phyloP scores from a whole-genome alignment of 768 basidiomycete genomes.

The Hericium erinaceus region DNA sequence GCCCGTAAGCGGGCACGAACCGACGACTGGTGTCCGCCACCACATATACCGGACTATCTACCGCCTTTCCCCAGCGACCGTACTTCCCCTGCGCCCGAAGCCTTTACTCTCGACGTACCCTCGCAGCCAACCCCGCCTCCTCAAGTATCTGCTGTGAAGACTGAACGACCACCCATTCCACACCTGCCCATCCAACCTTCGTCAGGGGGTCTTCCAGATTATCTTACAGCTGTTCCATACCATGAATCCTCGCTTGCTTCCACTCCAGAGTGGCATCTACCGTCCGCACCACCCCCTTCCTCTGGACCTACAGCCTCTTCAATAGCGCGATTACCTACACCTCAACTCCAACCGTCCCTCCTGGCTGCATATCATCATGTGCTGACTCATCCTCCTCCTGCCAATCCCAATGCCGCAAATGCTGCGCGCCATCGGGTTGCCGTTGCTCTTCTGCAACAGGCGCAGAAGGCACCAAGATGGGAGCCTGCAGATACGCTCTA shows the following conservation, averaged over 20 bases:
- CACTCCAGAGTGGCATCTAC: constrained; percentile 64
- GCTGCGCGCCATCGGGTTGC: constrained; percentile 68
- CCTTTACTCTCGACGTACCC: constrained; percentile 27
- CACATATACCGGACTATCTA: constrained; percentile 55
- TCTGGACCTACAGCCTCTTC: constrained; percentile 12
- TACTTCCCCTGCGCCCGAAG: constrained; percentile 21
- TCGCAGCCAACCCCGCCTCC: constrained; percentile 25
- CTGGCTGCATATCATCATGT: constrained; percentile 69
- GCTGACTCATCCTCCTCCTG: constrained; percentile 56
- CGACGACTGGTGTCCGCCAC: constrained; percentile 49
- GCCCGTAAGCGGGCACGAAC: constrained; percentile 49
- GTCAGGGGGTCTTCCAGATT: constrained; percentile 47
- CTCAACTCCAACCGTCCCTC: constrained; percentile 55
- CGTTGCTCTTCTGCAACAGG: constrained; percentile 53
- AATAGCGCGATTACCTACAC: constrained; percentile 31
- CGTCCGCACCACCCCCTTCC: constrained; percentile 38
- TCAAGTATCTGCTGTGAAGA: constrained; percentile 26
- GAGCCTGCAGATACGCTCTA: constrained; percentile 54
- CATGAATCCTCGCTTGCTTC: constrained; percentile 60
- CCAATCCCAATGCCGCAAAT: constrained; percentile 38
- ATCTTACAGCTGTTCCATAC: constrained; percentile 65
- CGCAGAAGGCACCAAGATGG: constrained; percentile 54
- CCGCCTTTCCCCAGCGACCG: constrained; percentile 52
- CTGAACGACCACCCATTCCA: constrained; percentile 27
- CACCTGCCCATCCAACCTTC: constrained; percentile 18